Base-by-base conservation (phyloP, 805 yeast genomes). In the Saturnispora sekii region DNA sequence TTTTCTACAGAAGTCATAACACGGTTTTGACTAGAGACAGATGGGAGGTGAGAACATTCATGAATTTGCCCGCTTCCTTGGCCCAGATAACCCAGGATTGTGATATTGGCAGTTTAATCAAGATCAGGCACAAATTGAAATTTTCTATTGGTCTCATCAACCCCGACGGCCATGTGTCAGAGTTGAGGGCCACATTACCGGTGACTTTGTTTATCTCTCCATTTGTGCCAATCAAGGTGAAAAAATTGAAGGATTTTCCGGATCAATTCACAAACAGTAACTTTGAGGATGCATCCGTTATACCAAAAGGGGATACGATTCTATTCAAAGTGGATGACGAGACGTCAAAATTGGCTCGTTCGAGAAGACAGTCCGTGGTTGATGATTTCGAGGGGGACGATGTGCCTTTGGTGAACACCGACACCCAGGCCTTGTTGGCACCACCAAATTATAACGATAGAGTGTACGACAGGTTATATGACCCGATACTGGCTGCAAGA, bases 111-210 rank as follows among this genome's bases (percentile, higher is more conserved):
- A 72, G 72, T 26, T 76, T 79, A 57, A 72, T 87, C 47, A 86
- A 86, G 60, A 88, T 93, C 11, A 76, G 95, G 45, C 98, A 93
- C 65, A 89, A 88, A 64, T 64, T 93, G 46, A 83, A 86, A 56
- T 85, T 89, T 59, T 79, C 76, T 9, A 77, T 93, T 47, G 82
- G 86, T 1, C 69, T 93, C 51, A 63, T 77, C 35, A 90, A 93
- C 58, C 83, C 94, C 0, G 97, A 88, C 61, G 96, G 96, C 3
- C 97, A 90, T 58, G 79, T 82, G 3, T 86, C 96, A 0, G 97
- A 89, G 61, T 68, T 90, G 41, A 70, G 97, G 30, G 97, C 97
- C 0, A 82, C 96, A 0, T 67, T 90, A 50, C 97, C 97, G 0
- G 70, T 90, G 4, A 74, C 56, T 3, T 40, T 64, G 9, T 65